phyloP scores from a whole-genome alignment of 1,139 yeast species.

The Arxiozyma bovina region DNA sequence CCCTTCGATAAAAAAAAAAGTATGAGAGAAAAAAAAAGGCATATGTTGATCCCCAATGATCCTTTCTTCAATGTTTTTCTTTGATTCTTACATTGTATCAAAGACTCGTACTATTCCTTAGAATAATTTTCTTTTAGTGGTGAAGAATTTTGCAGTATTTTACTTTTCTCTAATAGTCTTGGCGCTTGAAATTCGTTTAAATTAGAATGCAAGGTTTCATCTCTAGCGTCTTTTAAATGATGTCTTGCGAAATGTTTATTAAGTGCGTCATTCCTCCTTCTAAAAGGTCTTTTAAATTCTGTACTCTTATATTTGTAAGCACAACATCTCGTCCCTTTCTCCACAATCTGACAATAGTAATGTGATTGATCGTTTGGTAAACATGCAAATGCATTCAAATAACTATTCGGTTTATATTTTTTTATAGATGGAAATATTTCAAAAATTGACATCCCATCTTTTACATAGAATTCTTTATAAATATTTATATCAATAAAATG shows the following conservation, averaged over 20 bases:
- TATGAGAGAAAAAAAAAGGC: too few relatives aligned
- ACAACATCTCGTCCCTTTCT: background rate
- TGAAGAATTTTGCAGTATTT: background rate
- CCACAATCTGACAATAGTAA: background rate
- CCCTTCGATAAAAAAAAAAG: background rate
- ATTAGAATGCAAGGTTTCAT: background rate
- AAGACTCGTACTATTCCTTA: background rate
- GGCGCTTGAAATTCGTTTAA: background rate
- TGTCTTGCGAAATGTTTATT: background rate
- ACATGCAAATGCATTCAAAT: background rate
- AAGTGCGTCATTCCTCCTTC: background rate
- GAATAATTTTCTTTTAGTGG: background rate
- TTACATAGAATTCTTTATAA: background rate
- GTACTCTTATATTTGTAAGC: background rate
- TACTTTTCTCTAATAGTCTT: background rate
- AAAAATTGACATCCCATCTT: background rate
- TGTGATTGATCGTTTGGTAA: background rate
- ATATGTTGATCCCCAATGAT: too few relatives aligned
- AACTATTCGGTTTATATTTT: background rate
- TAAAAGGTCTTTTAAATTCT: background rate
- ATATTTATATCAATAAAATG: too few relatives aligned
- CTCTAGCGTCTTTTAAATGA: background rate
- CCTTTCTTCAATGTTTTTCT: too few relatives aligned
- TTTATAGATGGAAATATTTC: background rate
- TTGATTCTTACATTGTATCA: too few relatives aligned